Evolutionary conservation across 164 flowering plant species (phyloP).

Genomic region (Sextonia rubra): DNA sequence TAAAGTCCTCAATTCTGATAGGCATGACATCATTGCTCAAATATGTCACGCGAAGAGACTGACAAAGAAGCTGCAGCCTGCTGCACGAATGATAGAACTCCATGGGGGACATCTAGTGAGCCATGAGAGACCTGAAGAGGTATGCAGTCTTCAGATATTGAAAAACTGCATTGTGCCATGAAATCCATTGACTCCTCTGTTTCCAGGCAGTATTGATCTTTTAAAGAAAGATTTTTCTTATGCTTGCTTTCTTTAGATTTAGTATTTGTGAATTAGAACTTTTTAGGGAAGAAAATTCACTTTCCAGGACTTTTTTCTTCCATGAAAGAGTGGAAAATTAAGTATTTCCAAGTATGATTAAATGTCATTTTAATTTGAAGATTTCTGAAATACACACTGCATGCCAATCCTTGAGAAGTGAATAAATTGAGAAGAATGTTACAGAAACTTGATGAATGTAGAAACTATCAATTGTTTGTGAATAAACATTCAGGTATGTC

Average conservation of each 20-base stretch:
- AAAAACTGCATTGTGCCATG: not conserved
- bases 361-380: too few relatives aligned
- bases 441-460: not conserved
- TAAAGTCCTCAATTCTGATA: constrained; percentile 15
- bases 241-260: not conserved
- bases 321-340: too few relatives aligned
- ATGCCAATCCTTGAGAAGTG: too few relatives aligned
- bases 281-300: not conserved
- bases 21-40: constrained; percentile 85
- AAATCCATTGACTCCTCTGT: not conserved
- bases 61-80: constrained; percentile 72
- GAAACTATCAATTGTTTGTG: too few relatives aligned
- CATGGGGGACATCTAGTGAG: constrained; percentile 93
- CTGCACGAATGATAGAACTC: constrained; percentile 81
- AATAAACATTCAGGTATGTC: too few relatives aligned
- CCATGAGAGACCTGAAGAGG: constrained; percentile 89
- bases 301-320: not conserved
- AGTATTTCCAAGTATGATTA: not conserved
- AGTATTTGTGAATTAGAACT: too few relatives aligned
- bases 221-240: not conserved
- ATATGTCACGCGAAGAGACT: constrained; percentile 66
- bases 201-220: too few relatives aligned
- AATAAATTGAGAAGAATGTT: not conserved
- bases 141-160: constrained; percentile 15
- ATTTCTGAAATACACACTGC: too few relatives aligned